These are phyloP conservation scores for Macrolepiota albuminosa DNA, from an alignment of 768 basidiomycete genomes.

Conservation along the genomic window DNA sequence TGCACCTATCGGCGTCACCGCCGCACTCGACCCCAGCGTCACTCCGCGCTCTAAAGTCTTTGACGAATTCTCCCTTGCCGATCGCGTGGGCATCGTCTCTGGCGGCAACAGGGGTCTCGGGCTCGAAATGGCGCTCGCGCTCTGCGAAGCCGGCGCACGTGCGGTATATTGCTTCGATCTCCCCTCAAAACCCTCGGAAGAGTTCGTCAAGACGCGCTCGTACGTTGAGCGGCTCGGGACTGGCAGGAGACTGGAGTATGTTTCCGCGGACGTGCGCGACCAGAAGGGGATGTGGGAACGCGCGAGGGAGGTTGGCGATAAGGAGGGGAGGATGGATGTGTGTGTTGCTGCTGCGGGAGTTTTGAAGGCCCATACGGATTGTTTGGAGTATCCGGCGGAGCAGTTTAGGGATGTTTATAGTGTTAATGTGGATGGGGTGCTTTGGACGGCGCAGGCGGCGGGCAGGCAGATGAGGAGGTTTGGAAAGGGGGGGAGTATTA, in stretches of 20 bases:
- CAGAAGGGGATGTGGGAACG: constrained; percentile 55
- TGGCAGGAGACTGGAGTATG: constrained; percentile 49
- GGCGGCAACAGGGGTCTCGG: constrained; percentile 70
- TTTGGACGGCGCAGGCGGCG: constrained; percentile 48
- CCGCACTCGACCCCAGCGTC: constrained; percentile 29
- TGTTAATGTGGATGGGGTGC: constrained; percentile 46
- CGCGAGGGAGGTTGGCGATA: constrained; percentile 55
- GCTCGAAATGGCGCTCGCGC: constrained; percentile 76
- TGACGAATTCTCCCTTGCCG: constrained; percentile 52
- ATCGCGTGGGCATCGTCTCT: constrained; percentile 57
- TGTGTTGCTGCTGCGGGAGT: constrained; percentile 80
- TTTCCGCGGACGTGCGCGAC: constrained; percentile 59
- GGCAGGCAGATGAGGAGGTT: constrained; percentile 43
- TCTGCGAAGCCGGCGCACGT: constrained; percentile 69
- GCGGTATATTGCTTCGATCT: constrained; percentile 70
- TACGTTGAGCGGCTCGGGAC: constrained; percentile 46
- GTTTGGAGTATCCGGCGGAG: constrained; percentile 59
- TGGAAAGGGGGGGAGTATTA: constrained; percentile 37
- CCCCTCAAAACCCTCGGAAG: constrained; percentile 47
- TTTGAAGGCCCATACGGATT: constrained; percentile 52
- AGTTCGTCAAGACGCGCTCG: constrained; percentile 49
- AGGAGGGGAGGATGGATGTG: constrained; percentile 68
- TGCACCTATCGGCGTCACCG: constrained; percentile 55
- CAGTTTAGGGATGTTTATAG: constrained; percentile 59
- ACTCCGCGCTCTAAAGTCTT: constrained; percentile 46